phyloP scores from a whole-genome alignment of 1,139 yeast species.

The Geotrichum histeridarum region DNA sequence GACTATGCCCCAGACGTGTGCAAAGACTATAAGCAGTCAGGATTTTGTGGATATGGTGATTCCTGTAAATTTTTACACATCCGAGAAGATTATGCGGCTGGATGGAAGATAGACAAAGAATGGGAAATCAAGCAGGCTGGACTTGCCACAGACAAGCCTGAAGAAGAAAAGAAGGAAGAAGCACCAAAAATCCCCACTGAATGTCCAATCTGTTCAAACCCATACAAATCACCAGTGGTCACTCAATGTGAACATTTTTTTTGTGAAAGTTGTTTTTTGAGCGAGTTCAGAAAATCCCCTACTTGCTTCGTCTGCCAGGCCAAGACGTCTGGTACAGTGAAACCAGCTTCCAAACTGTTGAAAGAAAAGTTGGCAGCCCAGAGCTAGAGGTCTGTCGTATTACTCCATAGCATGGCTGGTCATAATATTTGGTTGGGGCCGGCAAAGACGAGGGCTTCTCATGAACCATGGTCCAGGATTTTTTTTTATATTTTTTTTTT shows the following conservation, averaged over 20 bases:
- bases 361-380: slow-evolving; percentile 23
- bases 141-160: slow-evolving; percentile 8
- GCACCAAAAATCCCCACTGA: slow-evolving; percentile 35
- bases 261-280: slow-evolving; percentile 60
- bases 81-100: slow-evolving; percentile 77
- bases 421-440: background rate
- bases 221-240: slow-evolving; percentile 54
- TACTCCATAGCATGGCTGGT: background rate
- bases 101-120: slow-evolving; percentile 63
- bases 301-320: slow-evolving; percentile 59
- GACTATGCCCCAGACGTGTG: slow-evolving; percentile 95
- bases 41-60: slow-evolving; percentile 96
- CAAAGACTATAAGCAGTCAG: slow-evolving; percentile 85
- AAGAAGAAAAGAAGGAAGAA: slow-evolving; percentile 19
- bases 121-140: slow-evolving; percentile 50
- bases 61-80: slow-evolving; percentile 93
- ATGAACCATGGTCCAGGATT: too few species aligned
- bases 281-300: slow-evolving; percentile 46
- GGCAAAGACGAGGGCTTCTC: too few species aligned
- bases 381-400: too few species aligned
- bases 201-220: slow-evolving; percentile 59
- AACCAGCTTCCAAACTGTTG: slow-evolving; percentile 36
- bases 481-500: too few species aligned
- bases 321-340: slow-evolving; percentile 53
- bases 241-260: slow-evolving; percentile 63